These are phyloP conservation scores for Aspergillus cristatus DNA, from an alignment of 495 filamentous ascomycete species.

Conservation along the genomic window DNA sequence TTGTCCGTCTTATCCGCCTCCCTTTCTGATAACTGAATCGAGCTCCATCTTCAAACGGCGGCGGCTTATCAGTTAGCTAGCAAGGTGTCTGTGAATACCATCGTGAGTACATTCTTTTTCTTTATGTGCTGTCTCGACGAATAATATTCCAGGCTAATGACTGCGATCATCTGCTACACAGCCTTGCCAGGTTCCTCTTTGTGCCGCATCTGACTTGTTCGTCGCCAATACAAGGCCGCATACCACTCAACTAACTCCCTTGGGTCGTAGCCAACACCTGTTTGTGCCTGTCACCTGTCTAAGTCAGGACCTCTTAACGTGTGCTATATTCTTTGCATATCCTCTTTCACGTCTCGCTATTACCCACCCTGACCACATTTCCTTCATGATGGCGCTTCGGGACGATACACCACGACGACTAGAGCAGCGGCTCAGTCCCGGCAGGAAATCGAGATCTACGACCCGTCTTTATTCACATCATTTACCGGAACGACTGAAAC, in stretches of 20 bases:
- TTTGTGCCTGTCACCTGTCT: conserved; percentile 6
- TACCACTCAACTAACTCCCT: conserved; percentile 4
- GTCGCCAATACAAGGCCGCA: neutral
- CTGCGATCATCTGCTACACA: conserved; percentile 5
- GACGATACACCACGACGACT: conserved; percentile 25
- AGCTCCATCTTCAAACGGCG: neutral
- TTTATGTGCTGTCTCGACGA: neutral
- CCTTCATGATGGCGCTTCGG: conserved; percentile 22
- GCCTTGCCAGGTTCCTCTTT: neutral
- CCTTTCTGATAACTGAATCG: neutral
- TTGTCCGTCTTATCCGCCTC: conserved; percentile 1
- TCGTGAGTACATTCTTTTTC: neutral
- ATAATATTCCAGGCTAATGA: conserved; percentile 2
- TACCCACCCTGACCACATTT: neutral
- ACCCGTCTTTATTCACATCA: conserved; percentile 55
- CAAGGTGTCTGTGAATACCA: neutral
- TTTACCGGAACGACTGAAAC: conserved; percentile 67
- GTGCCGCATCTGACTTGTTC: neutral
- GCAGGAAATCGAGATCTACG: conserved; percentile 22
- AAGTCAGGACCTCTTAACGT: neutral
- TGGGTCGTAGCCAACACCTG: conserved; percentile 2
- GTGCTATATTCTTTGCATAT: conserved; percentile 2
- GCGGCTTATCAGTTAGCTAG: conserved; percentile 12
- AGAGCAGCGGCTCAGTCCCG: conserved; percentile 24
- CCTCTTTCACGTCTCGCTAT: conserved; percentile 1